Evolutionary conservation across 495 filamentous ascomycete species (phyloP).

Genomic region (Trichoderma virens): DNA sequence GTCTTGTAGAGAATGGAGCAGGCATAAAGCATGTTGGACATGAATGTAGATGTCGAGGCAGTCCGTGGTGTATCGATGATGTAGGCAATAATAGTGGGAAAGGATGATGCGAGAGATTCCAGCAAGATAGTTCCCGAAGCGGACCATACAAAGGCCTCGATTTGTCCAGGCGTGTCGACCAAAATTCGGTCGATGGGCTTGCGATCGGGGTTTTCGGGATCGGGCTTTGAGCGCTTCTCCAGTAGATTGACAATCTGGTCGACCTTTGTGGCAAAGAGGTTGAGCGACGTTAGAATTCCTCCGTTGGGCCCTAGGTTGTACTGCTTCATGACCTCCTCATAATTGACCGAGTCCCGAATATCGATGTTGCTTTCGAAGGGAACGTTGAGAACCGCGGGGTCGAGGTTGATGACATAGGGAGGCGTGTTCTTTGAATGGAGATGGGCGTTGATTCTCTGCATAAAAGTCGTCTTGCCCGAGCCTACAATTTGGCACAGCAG

Average conservation of each 20-base stretch:
- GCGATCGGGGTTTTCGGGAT: slow-evolving; percentile 49
- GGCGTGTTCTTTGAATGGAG: slow-evolving; percentile 66
- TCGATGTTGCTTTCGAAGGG: slow-evolving; percentile 99
- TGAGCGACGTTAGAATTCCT: slow-evolving; percentile 92
- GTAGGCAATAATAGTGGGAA: slow-evolving; percentile 95
- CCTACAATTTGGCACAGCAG: slow-evolving; percentile 31
- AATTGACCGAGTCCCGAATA: slow-evolving; percentile 97
- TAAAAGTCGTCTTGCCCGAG: slow-evolving; percentile 96
- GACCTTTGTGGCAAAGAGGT: slow-evolving; percentile 94
- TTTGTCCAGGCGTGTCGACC: slow-evolving; percentile 93
- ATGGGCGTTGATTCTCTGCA: slow-evolving; percentile 92
- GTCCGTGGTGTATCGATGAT: slow-evolving; percentile 94
- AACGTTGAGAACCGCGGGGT: slow-evolving; percentile 88
- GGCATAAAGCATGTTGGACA: slow-evolving; percentile 99
- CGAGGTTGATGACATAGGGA: slow-evolving; percentile 94
- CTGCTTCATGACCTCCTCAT: slow-evolving; percentile 99
- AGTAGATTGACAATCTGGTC: slow-evolving; percentile 85
- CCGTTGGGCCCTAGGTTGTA: slow-evolving; percentile 98
- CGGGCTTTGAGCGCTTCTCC: slow-evolving; percentile 73
- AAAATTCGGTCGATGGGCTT: slow-evolving; percentile 76
- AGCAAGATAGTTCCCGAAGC: slow-evolving; percentile 90
- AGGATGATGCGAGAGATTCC: slow-evolving; percentile 82
- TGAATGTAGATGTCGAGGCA: slow-evolving; percentile 88
- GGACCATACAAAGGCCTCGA: slow-evolving; percentile 98
- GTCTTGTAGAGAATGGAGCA: slow-evolving; percentile 98